Evolutionary conservation across 179 eudicot genomes (phyloP).

Genomic region (Beta corolliflora): DNA sequence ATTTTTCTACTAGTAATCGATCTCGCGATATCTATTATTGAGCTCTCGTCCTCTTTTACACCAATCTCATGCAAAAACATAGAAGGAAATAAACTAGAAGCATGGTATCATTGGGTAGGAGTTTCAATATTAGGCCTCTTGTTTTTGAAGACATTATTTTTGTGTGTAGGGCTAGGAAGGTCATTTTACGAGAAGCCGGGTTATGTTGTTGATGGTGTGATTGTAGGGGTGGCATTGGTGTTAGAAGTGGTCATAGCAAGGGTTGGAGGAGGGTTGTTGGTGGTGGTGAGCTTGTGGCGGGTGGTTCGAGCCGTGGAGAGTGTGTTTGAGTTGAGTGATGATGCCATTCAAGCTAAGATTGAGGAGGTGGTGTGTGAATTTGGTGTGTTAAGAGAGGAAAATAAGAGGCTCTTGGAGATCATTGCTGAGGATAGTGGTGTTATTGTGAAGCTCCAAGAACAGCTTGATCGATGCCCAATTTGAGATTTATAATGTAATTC

Average conservation of each 20-base stretch:
- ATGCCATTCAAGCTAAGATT: constrained; percentile 48
- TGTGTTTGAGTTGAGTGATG: constrained; percentile 55
- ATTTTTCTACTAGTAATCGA: constrained; percentile 40
- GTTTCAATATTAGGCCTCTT: constrained; percentile 41
- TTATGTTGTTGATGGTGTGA: constrained; percentile 46
- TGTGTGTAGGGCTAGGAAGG: constrained; percentile 38
- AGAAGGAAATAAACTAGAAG: constrained; percentile 11
- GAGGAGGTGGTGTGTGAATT: constrained; percentile 30
- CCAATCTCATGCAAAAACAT: constrained; percentile 15
- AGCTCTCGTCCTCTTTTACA: constrained; percentile 37
- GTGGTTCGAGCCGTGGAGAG: constrained; percentile 52
- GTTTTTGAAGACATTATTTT: constrained; percentile 26
- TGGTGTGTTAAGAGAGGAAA: constrained; percentile 25
- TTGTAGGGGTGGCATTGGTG: constrained; percentile 41
- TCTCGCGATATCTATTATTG: constrained; percentile 34
- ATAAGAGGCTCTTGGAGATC: constrained; percentile 20
- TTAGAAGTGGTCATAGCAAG: constrained; percentile 41
- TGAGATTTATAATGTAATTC: too few species aligned
- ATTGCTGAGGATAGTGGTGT: constrained; percentile 7
- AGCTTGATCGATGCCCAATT: not conserved
- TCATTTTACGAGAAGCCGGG: constrained; percentile 40
- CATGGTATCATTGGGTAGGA: constrained; percentile 53
- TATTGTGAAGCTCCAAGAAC: constrained; percentile 15
- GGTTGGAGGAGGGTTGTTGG: constrained; percentile 48
- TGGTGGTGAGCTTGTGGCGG: constrained; percentile 55